A percentile compares a stretch with the other conserved stretches of the same genome.
Conservation (phyloP, 345 rosid species). For the Gossypium herbaceum region DNA sequence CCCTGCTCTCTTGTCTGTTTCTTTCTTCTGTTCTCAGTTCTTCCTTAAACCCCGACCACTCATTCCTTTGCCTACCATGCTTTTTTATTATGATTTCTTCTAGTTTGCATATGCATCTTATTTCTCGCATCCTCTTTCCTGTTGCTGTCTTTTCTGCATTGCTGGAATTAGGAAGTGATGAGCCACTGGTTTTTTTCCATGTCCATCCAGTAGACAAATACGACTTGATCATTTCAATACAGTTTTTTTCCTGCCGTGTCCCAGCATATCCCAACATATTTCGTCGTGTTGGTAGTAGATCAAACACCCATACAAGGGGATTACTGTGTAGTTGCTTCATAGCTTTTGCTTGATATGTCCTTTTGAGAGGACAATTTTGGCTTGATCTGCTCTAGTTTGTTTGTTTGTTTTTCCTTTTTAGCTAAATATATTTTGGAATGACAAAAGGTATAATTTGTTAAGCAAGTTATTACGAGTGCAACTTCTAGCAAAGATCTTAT, state of each 20-base stretch:
- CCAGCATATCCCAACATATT: background rate
- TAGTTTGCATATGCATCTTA: background rate
- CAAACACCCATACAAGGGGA: background rate
- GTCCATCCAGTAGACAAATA: background rate
- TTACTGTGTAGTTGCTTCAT: background rate
- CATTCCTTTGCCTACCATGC: background rate
- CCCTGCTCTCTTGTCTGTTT: no score
- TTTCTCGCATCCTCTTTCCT: background rate
- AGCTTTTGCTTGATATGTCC: background rate
- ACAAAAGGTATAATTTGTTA: background rate
- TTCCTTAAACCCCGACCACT: no score
- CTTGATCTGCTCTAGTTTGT: background rate
- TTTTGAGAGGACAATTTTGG: background rate
- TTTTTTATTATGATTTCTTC: background rate
- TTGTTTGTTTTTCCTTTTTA: background rate
- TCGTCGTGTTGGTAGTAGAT: background rate
- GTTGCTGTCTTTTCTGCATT: background rate
- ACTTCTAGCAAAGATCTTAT: background rate
- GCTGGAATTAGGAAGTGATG: background rate
- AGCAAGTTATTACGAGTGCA: background rate
- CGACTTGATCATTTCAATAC: background rate
- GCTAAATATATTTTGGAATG: background rate
- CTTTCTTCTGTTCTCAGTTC: no score
- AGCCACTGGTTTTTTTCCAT: background rate
- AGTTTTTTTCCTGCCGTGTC: background rate